Base-by-base conservation (phyloP, 257 asterid species). In the Solanum gandarillasii region DNA sequence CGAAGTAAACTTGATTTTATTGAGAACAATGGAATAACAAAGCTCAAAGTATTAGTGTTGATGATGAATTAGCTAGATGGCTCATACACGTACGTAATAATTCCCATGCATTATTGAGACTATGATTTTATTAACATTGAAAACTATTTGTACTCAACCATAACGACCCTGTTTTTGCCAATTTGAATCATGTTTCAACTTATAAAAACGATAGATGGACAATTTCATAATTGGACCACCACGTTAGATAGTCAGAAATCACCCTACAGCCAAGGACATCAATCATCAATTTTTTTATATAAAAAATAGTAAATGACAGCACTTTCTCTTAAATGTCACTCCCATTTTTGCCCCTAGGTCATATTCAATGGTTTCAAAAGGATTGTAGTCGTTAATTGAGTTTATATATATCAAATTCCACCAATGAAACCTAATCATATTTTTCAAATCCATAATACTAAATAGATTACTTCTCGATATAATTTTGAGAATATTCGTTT, bases 161-260 rank as follows among this genome's bases (percentile, higher is more conserved):
- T 46, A 46, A 31, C 7, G 85, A 81, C 67, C 85, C 39, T 81
- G 67, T 46, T 48, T 81, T 81, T 27, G 20, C 85, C 85, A 81
- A 81, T 81, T 81, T 46, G 41, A 48, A 46, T 48, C 70, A 81
- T 81, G 41, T 46, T 46, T 48, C 86, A 82, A 82, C 41, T 18
- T 48, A 18, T 9, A 9, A 29, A 46, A 82, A 29, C 43, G 70
- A 82, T 82, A 65, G 86, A 82, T 46, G 41, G 38, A 82, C 41
- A 29, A 46, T 38, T 46, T 48, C 20, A 82, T 82, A 82, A 7
- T 82, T 29, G 86, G 86, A 82, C 86, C 86, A 82, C 86, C 86
- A 82, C 86, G 86, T 48, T 82, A 82, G 86, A 48, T 82, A 82
- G 86, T 82, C 86, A 82, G 43, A 82, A 82, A 48, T 48, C 85